phyloP scores from a whole-genome alignment of 2,329 filamentous ascomycete genomes.

The Aulographum hederae region DNA sequence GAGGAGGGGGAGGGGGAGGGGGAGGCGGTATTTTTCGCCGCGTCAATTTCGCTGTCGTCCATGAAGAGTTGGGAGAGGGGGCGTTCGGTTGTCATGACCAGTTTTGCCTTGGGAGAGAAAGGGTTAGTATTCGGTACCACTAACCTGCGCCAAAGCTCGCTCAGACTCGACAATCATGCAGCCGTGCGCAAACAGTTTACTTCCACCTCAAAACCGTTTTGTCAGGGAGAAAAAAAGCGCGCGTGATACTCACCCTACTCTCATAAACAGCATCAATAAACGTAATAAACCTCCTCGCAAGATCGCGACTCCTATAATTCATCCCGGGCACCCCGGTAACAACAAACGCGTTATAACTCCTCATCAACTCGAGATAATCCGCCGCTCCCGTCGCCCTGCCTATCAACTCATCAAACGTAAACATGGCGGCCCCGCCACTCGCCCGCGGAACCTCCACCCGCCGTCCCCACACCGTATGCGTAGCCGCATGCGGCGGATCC shows the following conservation, averaged over 20 bases:
- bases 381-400: conserved; percentile 77
- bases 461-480: conserved; percentile 80
- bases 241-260: conserved; percentile 33
- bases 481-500: conserved; percentile 58
- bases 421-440: conserved; percentile 74
- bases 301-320: conserved; percentile 69
- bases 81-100: conserved; percentile 79
- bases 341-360: conserved; percentile 81
- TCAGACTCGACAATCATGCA: too few species aligned
- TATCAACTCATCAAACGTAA: conserved; percentile 85
- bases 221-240: neutral
- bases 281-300: conserved; percentile 86
- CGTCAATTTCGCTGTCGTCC: conserved; percentile 33
- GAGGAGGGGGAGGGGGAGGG: too few species aligned
- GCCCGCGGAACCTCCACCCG: conserved; percentile 76
- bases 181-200: conserved; percentile 2
- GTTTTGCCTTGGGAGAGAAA: conserved; percentile 53
- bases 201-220: neutral
- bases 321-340: conserved; percentile 84
- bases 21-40: too few species aligned
- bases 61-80: conserved; percentile 77
- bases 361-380: conserved; percentile 83
- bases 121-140: too few species aligned
- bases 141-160: too few species aligned
- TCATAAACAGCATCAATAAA: conserved; percentile 97